Conservation (phyloP, 2,329 filamentous ascomycete genomes). For the Achaetomium macrosporum region DNA sequence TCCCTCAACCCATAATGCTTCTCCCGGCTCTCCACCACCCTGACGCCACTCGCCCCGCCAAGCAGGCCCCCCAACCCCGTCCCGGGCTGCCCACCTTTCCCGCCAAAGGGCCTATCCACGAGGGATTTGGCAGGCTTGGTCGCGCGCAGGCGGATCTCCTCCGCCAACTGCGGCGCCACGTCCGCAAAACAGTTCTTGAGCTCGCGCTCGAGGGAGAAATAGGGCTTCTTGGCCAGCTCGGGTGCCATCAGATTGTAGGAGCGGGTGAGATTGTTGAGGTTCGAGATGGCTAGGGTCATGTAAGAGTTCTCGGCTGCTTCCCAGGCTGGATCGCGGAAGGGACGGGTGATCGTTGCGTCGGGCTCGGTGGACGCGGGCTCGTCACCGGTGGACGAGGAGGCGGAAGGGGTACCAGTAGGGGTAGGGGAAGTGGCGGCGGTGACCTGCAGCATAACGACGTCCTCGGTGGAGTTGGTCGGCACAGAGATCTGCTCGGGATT, state of each 20-base stretch:
- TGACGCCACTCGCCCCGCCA: slow-evolving; percentile 42
- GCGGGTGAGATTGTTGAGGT: slow-evolving; percentile 73
- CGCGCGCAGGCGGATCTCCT: slow-evolving; percentile 66
- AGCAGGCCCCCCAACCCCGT: slow-evolving; percentile 58
- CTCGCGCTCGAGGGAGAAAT: slow-evolving; percentile 79
- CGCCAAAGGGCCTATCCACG: slow-evolving; percentile 26
- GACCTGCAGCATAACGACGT: slow-evolving; percentile 43
- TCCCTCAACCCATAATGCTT: slow-evolving; percentile 81
- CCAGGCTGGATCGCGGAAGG: slow-evolving; percentile 77
- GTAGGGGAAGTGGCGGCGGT: background rate
- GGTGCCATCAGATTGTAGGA: slow-evolving; percentile 96
- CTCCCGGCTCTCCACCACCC: slow-evolving; percentile 67
- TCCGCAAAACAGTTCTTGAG: slow-evolving; percentile 77
- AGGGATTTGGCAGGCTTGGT: slow-evolving; percentile 37
- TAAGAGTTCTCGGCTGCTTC: slow-evolving; percentile 67
- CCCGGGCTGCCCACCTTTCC: slow-evolving; percentile 34
- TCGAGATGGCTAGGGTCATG: slow-evolving; percentile 66
- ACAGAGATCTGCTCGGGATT: slow-evolving; percentile 43
- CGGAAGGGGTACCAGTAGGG: background rate
- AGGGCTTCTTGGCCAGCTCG: slow-evolving; percentile 85
- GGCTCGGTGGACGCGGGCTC: slow-evolving; percentile 8
- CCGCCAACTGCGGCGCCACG: slow-evolving; percentile 69
- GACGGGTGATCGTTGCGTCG: slow-evolving; percentile 22
- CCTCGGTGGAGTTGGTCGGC: slow-evolving; percentile 42
- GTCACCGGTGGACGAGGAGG: background rate